Evolutionary conservation across 192 early-diverging fungal genomes (phyloP), one percentile per base, ranked within the genome.

Genomic region (Backusella macrospora): DNA sequence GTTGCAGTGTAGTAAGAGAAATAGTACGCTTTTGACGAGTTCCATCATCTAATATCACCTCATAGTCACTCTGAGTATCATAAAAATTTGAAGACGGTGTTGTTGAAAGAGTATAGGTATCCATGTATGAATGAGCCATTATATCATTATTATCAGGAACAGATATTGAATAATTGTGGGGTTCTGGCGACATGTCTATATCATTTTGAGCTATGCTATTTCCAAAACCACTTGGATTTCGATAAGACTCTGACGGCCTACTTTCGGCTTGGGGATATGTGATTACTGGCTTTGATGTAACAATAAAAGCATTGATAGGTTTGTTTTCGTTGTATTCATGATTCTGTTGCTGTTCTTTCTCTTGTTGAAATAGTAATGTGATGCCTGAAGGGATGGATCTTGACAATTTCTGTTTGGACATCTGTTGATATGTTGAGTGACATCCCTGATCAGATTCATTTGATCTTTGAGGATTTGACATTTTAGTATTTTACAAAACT

Each of bases 1-100:
- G 49, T 6, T 68, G 68, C 39, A 76, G 13, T 4, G 80, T 81
- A 23, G 80, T 75, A 12, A 81, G 59, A 21, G 80, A 77, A 4
- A 81, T 76, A 21, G 75, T 63, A 13, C 80, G 59, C 64, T 62
- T 69, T 68, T 77, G 72, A 26, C 68, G 21, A 34, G 76, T 78
- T 29, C 76, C 80, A 71, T 81, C 52, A 59, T 59, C 52, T 23
- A 59, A 23, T 12, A 59, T 59, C 10, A 59, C 52, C 13, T 59
- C 52, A 12, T 59, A 59, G 26, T 59, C 52, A 26, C 52, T 59
- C 26, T 59, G 52, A 10, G 8, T 59, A 26, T 59, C 52, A 23
- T 59, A 59, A 59, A 59, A 59, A 23, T 3, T 23, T 26, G 52
- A 59, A 4, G 52, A 59, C 26, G 52, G 52, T 23, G 52, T 59